Evolutionary conservation across 108 stramenopile genomes (phyloP).

Genomic region (Cyclotella baltica): DNA sequence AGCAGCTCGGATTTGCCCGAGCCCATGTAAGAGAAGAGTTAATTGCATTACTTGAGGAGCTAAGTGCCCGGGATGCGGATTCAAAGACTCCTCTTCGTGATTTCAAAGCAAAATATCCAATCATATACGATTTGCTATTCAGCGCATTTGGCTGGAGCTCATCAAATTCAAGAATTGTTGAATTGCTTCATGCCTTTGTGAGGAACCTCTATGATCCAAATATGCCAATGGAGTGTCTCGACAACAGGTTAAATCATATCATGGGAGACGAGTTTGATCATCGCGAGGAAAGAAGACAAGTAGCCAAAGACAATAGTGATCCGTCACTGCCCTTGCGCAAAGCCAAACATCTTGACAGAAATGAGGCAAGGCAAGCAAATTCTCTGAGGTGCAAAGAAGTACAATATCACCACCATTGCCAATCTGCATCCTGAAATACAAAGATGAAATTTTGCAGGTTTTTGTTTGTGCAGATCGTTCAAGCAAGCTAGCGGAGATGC

Average conservation of each 20-base stretch:
- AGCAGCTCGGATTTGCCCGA: constrained; percentile 1
- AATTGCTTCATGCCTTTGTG: constrained; percentile 11
- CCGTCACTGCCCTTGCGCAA: too few species aligned
- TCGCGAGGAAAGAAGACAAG: too few species aligned
- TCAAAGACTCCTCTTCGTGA: constrained; percentile 8
- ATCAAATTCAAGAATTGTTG: constrained; percentile 17
- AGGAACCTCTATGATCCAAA: background rate
- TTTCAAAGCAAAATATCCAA: background rate
- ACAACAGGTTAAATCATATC: background rate
- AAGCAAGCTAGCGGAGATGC: too few species aligned
- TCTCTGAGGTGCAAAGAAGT: too few species aligned
- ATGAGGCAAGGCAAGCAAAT: too few species aligned
- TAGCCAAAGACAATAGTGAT: too few species aligned
- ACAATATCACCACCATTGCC: too few species aligned
- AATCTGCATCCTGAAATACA: too few species aligned
- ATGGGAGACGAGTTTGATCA: constrained; percentile 11
- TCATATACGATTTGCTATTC: background rate
- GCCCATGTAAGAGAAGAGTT: background rate
- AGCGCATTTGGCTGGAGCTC: background rate
- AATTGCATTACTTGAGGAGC: background rate
- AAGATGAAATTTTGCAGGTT: too few species aligned
- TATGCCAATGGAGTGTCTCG: constrained; percentile 2
- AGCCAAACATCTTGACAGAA: too few species aligned
- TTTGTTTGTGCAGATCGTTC: too few species aligned
- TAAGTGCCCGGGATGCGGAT: background rate